Conservation (phyloP, 257 asterid species). For the Mentha longifolia region DNA sequence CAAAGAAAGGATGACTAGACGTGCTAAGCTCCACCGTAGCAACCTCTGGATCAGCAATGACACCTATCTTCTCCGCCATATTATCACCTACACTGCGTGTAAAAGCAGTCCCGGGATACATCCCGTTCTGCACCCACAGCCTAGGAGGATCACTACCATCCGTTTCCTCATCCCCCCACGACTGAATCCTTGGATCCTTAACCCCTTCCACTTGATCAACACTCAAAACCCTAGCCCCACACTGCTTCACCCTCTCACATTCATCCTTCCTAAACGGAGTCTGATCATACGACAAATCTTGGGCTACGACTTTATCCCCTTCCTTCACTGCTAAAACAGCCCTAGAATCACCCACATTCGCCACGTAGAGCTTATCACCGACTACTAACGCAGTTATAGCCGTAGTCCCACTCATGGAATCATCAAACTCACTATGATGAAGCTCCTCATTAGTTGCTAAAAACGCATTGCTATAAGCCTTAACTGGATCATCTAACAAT, state of each 20-base stretch:
- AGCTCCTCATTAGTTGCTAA: conserved; percentile 78
- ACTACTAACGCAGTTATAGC: conserved; percentile 79
- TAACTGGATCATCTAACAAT: conserved; percentile 81
- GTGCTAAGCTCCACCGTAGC: conserved; percentile 55
- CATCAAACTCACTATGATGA: conserved; percentile 74
- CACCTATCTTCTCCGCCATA: conserved; percentile 87
- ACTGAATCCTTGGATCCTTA: conserved; percentile 83
- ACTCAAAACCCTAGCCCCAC: conserved; percentile 95
- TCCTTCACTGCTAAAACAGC: conserved; percentile 87
- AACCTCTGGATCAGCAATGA: conserved; percentile 84
- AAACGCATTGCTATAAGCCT: conserved; percentile 76
- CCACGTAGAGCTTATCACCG: conserved; percentile 81
- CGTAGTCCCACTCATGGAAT: conserved; percentile 97
- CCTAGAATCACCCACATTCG: conserved; percentile 94
- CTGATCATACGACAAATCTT: conserved; percentile 81
- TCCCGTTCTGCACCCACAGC: conserved; percentile 90
- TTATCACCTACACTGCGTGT: conserved; percentile 91
- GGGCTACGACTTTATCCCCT: conserved; percentile 62
- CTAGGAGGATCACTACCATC: conserved; percentile 97
- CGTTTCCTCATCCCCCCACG: conserved; percentile 93
- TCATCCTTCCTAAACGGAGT: conserved; percentile 95
- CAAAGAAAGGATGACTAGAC: conserved; percentile 71
- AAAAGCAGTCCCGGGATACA: conserved; percentile 97
- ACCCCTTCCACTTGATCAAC: conserved; percentile 95
- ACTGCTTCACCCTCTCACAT: conserved; percentile 82